A percentile compares a stretch with the other conserved stretches of the same genome.
Evolutionary conservation across 495 filamentous ascomycete species (phyloP).

Genomic region (Gamarada debralockiae): DNA sequence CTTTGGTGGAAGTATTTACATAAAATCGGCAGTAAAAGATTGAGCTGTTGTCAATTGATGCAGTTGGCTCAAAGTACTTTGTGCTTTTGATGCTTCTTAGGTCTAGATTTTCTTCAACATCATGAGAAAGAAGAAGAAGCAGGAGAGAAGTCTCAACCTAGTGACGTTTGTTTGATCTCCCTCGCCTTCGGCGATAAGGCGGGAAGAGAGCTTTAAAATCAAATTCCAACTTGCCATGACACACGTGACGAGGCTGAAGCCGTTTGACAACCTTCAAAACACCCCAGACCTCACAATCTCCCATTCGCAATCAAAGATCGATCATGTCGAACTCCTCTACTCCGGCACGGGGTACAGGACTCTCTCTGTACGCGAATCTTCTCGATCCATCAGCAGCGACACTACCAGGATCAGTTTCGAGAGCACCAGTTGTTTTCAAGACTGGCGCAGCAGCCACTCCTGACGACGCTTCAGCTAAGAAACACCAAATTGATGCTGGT

Average conservation of each 20-base stretch:
- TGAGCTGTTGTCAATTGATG: too few species aligned
- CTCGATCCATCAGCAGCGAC: constrained; percentile 36
- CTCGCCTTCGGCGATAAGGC: too few species aligned
- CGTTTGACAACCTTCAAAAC: too few species aligned
- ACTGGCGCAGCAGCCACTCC: constrained; percentile 46
- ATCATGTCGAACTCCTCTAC: constrained; percentile 18
- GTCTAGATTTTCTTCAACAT: too few species aligned
- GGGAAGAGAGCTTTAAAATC: too few species aligned
- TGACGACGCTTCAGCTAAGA: constrained; percentile 57
- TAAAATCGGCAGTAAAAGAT: too few species aligned
- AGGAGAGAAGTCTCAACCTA: too few species aligned
- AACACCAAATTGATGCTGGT: constrained; percentile 71
- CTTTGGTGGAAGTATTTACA: not conserved
- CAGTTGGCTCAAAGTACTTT: too few species aligned
- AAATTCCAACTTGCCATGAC: too few species aligned
- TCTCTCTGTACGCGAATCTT: constrained; percentile 56
- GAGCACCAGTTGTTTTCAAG: constrained; percentile 76
- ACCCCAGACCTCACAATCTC: not conserved
- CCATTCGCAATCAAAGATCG: not conserved
- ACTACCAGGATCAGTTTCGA: constrained; percentile 61
- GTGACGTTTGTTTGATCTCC: too few species aligned
- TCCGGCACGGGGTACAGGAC: constrained; percentile 23
- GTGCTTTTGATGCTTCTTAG: too few species aligned
- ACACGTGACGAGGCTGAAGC: too few species aligned
- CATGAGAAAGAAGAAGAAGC: not conserved